phyloP scores from a whole-genome alignment of 2,329 filamentous ascomycete species.

The Esteya vermicola region DNA sequence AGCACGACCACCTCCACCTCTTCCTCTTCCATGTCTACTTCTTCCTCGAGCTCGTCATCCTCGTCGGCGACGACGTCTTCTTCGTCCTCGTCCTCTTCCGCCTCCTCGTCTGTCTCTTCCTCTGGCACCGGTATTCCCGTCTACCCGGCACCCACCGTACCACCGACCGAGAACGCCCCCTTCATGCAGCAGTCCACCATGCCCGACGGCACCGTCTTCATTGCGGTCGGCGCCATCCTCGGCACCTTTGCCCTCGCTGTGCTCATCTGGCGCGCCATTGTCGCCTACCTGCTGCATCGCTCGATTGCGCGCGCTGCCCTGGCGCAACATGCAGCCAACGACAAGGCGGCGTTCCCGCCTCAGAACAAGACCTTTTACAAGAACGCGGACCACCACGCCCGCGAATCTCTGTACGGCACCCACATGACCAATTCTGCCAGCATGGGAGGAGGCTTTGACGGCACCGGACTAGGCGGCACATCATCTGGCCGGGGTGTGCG shows the following conservation, averaged over 20 bases:
- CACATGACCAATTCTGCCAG: background rate
- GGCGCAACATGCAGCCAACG: conserved; percentile 54
- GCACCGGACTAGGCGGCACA: background rate
- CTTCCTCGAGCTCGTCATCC: conserved; percentile 9
- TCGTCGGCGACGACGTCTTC: background rate
- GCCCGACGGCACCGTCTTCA: conserved; percentile 92
- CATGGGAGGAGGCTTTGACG: conserved; percentile 6
- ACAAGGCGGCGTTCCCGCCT: conserved; percentile 51
- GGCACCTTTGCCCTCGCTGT: conserved; percentile 72
- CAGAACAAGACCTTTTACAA: conserved; percentile 41
- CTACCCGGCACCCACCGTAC: conserved; percentile 62
- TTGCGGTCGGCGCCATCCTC: conserved; percentile 77
- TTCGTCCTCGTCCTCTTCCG: conserved; percentile 23
- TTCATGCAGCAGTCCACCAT: conserved; percentile 81
- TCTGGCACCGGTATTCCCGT: conserved; percentile 19
- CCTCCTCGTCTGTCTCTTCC: conserved; percentile 17
- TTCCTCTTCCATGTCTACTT: conserved; percentile 9
- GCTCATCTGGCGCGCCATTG: conserved; percentile 72
- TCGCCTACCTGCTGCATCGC: conserved; percentile 83
- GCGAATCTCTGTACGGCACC: conserved; percentile 16
- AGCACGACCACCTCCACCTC: background rate
- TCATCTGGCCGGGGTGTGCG: conserved; percentile 29
- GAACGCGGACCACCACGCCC: conserved; percentile 32
- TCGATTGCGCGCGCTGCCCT: conserved; percentile 78
- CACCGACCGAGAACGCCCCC: conserved; percentile 69